These are phyloP conservation scores for Eimeria acervulina DNA, from an alignment of 169 alveolate genomes.

Conservation along the genomic window DNA sequence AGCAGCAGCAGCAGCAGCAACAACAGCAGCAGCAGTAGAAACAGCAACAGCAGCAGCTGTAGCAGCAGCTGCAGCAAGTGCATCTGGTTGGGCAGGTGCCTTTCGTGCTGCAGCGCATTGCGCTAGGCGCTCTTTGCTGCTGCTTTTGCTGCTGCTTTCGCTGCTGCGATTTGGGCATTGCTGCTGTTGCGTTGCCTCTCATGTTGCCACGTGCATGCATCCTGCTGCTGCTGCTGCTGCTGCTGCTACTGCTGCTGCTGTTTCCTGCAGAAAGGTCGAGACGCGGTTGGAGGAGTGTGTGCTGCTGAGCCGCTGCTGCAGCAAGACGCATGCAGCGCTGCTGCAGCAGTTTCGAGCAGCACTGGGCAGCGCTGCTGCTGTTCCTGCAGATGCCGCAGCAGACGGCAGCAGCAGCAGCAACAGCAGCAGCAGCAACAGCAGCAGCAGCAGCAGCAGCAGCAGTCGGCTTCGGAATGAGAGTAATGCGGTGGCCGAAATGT, in stretches of 20 bases:
- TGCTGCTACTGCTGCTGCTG: not conserved
- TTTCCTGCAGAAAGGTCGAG: slow-evolving; percentile 17
- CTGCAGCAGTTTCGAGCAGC: slow-evolving; percentile 31
- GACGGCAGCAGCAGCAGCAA: slow-evolving; percentile 17
- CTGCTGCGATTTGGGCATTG: not conserved
- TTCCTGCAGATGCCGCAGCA: not conserved
- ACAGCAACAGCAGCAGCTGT: not conserved
- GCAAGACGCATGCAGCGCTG: not conserved
- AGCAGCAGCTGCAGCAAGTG: not conserved
- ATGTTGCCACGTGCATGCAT: too few relatives aligned
- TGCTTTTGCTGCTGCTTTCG: not conserved
- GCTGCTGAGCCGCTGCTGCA: slow-evolving; percentile 17
- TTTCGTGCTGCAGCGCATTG: not conserved
- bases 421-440: slow-evolving; percentile 1
- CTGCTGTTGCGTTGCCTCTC: slow-evolving; percentile 8
- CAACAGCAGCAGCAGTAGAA: too few relatives aligned
- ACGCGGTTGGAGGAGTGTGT: not conserved
- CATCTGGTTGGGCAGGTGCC: not conserved
- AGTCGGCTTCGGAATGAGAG: not conserved
- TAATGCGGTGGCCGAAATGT: not conserved
- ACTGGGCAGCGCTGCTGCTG: slow-evolving; percentile 28
- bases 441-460: slow-evolving; percentile 3
- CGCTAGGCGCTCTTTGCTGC: not conserved
- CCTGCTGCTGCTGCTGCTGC: slow-evolving; percentile 9
- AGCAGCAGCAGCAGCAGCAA: too few relatives aligned